Conservation (phyloP, 192 early-diverging fungal species). For the Backusella parvicylindrica region DNA sequence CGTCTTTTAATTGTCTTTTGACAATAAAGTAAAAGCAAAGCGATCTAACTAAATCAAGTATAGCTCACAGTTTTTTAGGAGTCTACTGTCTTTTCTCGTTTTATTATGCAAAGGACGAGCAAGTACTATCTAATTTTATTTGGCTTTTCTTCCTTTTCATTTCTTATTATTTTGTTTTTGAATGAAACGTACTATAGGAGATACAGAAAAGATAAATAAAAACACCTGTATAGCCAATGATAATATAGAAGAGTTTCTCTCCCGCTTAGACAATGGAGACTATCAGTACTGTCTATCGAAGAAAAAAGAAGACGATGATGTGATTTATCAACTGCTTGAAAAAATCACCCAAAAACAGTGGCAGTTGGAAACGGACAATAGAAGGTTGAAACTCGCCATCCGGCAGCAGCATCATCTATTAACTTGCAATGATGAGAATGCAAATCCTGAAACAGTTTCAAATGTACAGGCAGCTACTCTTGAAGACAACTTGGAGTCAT, state of each 20-base stretch:
- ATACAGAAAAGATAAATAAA: background rate
- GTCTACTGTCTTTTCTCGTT: too few relatives aligned
- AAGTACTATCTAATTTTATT: too few relatives aligned
- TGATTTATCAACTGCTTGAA: constrained; percentile 6
- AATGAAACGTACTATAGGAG: background rate
- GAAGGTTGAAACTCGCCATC: constrained; percentile 11
- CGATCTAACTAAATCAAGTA: too few relatives aligned
- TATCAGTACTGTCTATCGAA: constrained; percentile 20
- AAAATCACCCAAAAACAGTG: constrained; percentile 14
- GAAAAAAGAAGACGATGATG: background rate
- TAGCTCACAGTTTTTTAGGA: too few relatives aligned
- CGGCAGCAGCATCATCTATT: constrained; percentile 18
- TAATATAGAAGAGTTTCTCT: background rate
- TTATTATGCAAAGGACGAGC: too few relatives aligned
- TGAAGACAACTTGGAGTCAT: constrained; percentile 11
- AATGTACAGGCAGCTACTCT: background rate
- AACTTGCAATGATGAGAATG: background rate
- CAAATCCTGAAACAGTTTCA: background rate
- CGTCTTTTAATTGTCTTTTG: too few relatives aligned
- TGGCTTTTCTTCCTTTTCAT: too few relatives aligned
- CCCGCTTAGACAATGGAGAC: constrained; percentile 18
- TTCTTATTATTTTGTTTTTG: background rate
- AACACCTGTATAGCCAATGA: background rate
- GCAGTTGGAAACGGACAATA: constrained; percentile 18
- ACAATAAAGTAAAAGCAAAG: too few relatives aligned